A percentile compares a stretch with the other conserved stretches of the same genome.
Evolutionary conservation across 768 basidiomycete genomes (phyloP).

Genomic region (Phaeotremella skinneri): DNA sequence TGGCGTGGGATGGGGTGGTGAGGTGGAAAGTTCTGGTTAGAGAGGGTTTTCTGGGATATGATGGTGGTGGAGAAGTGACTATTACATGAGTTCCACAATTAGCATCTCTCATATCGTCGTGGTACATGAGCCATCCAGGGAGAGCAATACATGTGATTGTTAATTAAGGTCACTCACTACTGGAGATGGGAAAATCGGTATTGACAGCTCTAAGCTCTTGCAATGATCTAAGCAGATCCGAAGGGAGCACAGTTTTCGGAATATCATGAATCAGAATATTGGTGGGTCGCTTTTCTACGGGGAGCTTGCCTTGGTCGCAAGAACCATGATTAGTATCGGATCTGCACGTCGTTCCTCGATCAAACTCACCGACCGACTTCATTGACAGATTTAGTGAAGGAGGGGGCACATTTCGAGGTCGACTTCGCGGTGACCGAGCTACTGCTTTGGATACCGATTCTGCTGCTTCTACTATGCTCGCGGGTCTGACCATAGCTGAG

Average conservation of each 20-base stretch:
- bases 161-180: slow-evolving; percentile 9
- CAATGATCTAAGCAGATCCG: slow-evolving; percentile 13
- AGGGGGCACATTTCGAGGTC: neutral
- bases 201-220: slow-evolving; percentile 16
- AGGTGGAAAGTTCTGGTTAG: slow-evolving; percentile 17
- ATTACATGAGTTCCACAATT: neutral
- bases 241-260: slow-evolving; percentile 12
- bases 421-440: neutral
- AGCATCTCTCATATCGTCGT: neutral
- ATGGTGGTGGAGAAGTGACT: slow-evolving; percentile 22
- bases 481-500: neutral
- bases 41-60: slow-evolving; percentile 16
- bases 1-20: slow-evolving; percentile 1
- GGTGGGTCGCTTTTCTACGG: neutral
- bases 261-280: slow-evolving; percentile 14
- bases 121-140: neutral
- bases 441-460: neutral
- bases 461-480: neutral
- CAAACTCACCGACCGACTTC: neutral
- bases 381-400: neutral
- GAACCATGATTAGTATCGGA: neutral
- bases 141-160: neutral
- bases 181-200: slow-evolving; percentile 7
- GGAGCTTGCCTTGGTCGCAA: neutral
- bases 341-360: neutral